Evolutionary conservation across 495 filamentous ascomycete species (phyloP).

Genomic region (Hypoxylon crocopeplum): DNA sequence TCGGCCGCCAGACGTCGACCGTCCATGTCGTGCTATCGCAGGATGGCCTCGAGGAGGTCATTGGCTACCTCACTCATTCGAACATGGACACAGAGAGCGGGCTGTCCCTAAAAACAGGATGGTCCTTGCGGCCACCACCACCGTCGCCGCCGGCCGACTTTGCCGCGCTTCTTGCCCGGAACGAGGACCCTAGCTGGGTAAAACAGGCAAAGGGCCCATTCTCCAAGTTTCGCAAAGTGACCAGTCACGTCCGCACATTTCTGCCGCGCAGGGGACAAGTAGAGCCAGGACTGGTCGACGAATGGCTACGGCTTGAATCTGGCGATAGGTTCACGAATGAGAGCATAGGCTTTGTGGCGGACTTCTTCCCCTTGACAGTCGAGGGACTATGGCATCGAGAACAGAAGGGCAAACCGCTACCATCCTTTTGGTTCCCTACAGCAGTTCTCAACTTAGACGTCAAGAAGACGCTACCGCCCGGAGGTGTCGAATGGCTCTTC

Average conservation of each 20-base stretch:
- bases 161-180: slow-evolving; percentile 41
- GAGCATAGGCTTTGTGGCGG: slow-evolving; percentile 62
- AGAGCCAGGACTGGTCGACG: slow-evolving; percentile 56
- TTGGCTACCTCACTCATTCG: slow-evolving; percentile 71
- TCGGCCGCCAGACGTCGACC: slow-evolving; percentile 73
- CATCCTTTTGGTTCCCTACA: slow-evolving; percentile 75
- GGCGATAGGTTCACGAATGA: slow-evolving; percentile 62
- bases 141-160: slow-evolving; percentile 51
- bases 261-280: slow-evolving; percentile 60
- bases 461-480: slow-evolving; percentile 66
- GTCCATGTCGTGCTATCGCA: slow-evolving; percentile 67
- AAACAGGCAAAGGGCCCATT: slow-evolving; percentile 53
- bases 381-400: slow-evolving; percentile 18
- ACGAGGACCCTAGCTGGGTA: slow-evolving; percentile 55
- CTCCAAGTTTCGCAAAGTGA: slow-evolving; percentile 65
- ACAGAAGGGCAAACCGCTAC: slow-evolving; percentile 36
- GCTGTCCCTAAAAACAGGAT: slow-evolving; percentile 59
- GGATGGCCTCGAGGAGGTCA: slow-evolving; percentile 63
- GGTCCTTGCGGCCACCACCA: slow-evolving; percentile 51
- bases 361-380: slow-evolving; percentile 59
- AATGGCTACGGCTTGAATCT: slow-evolving; percentile 66
- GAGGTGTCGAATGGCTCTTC: slow-evolving; percentile 70
- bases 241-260: slow-evolving; percentile 59
- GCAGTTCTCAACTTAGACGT: slow-evolving; percentile 69
- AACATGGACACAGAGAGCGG: slow-evolving; percentile 66